These are phyloP conservation scores for Yamadazyma olivae DNA, from an alignment of 805 yeast species.

Conservation along the genomic window DNA sequence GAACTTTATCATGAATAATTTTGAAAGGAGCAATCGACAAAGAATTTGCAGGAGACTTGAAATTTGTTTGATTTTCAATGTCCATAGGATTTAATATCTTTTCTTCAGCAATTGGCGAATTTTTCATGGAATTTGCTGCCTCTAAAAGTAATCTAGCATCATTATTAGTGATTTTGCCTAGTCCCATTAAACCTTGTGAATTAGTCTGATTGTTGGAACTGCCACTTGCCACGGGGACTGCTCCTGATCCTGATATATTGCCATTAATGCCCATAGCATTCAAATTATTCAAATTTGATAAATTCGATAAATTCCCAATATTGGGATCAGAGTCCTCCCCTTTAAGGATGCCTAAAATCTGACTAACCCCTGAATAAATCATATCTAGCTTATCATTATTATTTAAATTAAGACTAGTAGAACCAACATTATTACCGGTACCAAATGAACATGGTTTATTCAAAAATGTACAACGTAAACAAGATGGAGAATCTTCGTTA, in stretches of 20 bases:
- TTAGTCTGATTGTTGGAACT: not conserved
- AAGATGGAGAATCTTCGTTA: conserved; percentile 41
- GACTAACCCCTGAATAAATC: conserved; percentile 33
- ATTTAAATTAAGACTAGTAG: not conserved
- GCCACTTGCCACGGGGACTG: not conserved
- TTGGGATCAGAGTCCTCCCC: not conserved
- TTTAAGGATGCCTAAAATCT: conserved; percentile 27
- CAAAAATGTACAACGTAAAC: conserved; percentile 58
- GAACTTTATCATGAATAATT: conserved; percentile 32
- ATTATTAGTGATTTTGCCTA: conserved; percentile 8
- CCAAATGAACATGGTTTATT: conserved; percentile 50
- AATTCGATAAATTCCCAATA: not conserved
- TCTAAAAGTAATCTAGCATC: conserved; percentile 25
- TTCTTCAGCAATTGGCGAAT: conserved; percentile 1
- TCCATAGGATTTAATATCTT: conserved; percentile 18
- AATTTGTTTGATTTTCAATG: conserved; percentile 17
- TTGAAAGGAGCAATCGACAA: conserved; percentile 43
- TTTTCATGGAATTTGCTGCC: conserved; percentile 25
- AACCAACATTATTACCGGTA: not conserved
- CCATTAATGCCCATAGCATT: too few species aligned
- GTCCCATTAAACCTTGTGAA: not conserved
- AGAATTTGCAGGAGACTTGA: conserved; percentile 30
- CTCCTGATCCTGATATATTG: not conserved
- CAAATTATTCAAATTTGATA: not conserved
- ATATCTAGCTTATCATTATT: conserved; percentile 23